Conservation (phyloP, 1,284 basidiomycete genomes). For the Austroboletus niveus region DNA sequence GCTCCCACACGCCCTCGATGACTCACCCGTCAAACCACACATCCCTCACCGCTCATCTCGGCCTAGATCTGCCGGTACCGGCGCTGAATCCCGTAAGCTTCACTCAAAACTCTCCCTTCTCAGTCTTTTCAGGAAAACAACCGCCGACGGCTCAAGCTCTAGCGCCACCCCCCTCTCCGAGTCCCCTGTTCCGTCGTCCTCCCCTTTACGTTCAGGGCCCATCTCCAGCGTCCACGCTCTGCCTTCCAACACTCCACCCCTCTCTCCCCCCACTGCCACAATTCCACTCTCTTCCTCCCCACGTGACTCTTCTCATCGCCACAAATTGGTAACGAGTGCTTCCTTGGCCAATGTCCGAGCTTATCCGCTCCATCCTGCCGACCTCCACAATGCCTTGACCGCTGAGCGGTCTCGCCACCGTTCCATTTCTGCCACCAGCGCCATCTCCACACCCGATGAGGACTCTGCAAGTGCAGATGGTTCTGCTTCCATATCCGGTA, state of each 20-base stretch:
- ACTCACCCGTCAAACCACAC: slow-evolving; percentile 19
- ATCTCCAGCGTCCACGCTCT: slow-evolving; percentile 12
- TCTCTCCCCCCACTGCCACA: slow-evolving; percentile 28
- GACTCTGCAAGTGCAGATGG: slow-evolving; percentile 24
- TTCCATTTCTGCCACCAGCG: slow-evolving; percentile 23
- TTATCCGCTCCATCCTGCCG: slow-evolving; percentile 33
- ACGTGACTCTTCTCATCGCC: slow-evolving; percentile 27
- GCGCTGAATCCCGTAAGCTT: slow-evolving; percentile 42
- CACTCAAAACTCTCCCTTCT: slow-evolving; percentile 42
- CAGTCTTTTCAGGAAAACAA: slow-evolving; percentile 45
- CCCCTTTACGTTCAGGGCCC: slow-evolving; percentile 25
- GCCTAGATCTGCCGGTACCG: slow-evolving; percentile 50
- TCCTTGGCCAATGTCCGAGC: slow-evolving; percentile 27
- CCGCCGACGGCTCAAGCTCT: slow-evolving; percentile 36
- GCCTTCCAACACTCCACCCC: slow-evolving; percentile 14
- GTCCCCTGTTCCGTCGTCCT: slow-evolving; percentile 17
- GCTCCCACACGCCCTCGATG: slow-evolving; percentile 38
- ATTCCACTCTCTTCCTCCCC: slow-evolving; percentile 27
- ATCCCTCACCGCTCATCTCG: slow-evolving; percentile 31
- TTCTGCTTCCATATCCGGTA: slow-evolving; percentile 24
- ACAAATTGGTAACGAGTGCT: slow-evolving; percentile 26
- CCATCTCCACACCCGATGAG: slow-evolving; percentile 20
- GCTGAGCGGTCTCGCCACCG: slow-evolving; percentile 31
- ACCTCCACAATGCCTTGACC: slow-evolving; percentile 33
- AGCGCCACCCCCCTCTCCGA: slow-evolving; percentile 32